Conservation (phyloP, 371 early-diverging fungal species). For the Mucor sp. region DNA sequence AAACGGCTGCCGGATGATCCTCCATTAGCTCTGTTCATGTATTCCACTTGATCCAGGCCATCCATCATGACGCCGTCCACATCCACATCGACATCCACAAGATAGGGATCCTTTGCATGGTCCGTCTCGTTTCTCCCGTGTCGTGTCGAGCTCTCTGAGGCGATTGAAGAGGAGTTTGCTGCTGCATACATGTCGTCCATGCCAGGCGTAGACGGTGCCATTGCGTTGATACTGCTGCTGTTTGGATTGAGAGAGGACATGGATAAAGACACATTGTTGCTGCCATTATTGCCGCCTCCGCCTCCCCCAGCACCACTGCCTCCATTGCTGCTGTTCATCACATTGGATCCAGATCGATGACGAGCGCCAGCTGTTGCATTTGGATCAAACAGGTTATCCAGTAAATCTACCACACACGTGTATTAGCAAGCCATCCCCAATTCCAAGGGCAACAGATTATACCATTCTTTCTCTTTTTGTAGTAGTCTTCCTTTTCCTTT, state of each 20-base stretch:
- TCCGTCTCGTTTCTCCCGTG: constrained; percentile 5
- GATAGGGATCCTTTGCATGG: constrained; percentile 32
- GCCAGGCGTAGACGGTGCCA: constrained; percentile 1
- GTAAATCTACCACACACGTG: constrained; percentile 25
- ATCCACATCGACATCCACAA: constrained; percentile 55
- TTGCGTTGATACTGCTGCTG: background rate
- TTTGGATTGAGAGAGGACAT: background rate
- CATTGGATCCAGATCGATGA: constrained; percentile 13
- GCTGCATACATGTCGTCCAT: constrained; percentile 8
- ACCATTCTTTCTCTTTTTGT: constrained; percentile 50
- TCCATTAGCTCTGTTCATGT: constrained; percentile 28
- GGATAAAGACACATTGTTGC: background rate
- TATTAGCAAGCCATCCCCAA: background rate
- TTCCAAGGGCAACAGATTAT: background rate
- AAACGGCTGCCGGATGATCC: constrained; percentile 13
- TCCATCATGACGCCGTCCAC: constrained; percentile 58
- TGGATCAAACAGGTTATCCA: constrained; percentile 50
- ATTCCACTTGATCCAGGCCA: constrained; percentile 47
- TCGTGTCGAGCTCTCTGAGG: background rate
- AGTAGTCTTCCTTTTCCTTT: constrained; percentile 44
- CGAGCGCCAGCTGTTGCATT: constrained; percentile 13
- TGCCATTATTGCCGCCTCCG: background rate
- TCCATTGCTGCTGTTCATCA: constrained; percentile 2
- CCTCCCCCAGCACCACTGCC: no score
- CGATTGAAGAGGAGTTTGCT: background rate